Percentiles rank a stretch among this genome's conserved stretches.
phyloP scores from a whole-genome alignment of 106 monocot genomes.

The Dendrobium officinale region DNA sequence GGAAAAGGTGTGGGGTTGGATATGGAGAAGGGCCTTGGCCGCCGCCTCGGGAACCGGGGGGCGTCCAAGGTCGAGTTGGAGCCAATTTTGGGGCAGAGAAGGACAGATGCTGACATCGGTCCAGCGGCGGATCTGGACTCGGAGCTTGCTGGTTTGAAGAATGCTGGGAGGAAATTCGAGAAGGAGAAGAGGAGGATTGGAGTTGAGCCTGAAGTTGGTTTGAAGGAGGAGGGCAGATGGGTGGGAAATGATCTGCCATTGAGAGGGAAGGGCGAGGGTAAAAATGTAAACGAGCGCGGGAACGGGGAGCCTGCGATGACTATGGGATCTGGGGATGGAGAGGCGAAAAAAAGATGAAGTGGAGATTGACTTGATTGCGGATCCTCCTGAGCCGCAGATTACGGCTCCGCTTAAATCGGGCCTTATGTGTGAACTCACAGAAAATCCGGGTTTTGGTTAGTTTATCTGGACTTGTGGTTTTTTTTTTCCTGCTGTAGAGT shows the following conservation, averaged over 20 bases:
- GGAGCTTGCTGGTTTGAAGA: neutral
- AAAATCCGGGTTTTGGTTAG: conserved; percentile 55
- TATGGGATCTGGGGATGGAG: conserved; percentile 15
- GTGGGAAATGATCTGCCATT: neutral
- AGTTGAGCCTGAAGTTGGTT: conserved; percentile 6
- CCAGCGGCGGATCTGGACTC: conserved; percentile 1
- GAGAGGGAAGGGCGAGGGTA: conserved; percentile 3
- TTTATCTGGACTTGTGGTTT: neutral
- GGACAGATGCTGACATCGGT: conserved; percentile 12
- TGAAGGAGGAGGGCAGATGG: conserved; percentile 12
- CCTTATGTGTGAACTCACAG: conserved; percentile 39
- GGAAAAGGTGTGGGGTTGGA: neutral
- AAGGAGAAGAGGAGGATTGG: conserved; percentile 19
- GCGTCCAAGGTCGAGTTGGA: conserved; percentile 18
- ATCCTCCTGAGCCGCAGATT: conserved; percentile 29
- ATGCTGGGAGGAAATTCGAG: conserved; percentile 13
- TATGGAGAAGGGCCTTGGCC: conserved; percentile 5
- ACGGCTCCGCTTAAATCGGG: conserved; percentile 17
- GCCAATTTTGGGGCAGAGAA: conserved; percentile 32
- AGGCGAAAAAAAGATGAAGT: conserved; percentile 15
- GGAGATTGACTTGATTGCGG: conserved; percentile 47
- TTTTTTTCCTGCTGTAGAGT: neutral
- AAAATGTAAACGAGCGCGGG: conserved; percentile 1
- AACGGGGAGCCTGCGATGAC: conserved; percentile 9
- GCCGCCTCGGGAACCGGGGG: conserved; percentile 1